These are phyloP conservation scores for Pneumocystis canis DNA, from an alignment of 1,139 yeast species.

Conservation along the genomic window DNA sequence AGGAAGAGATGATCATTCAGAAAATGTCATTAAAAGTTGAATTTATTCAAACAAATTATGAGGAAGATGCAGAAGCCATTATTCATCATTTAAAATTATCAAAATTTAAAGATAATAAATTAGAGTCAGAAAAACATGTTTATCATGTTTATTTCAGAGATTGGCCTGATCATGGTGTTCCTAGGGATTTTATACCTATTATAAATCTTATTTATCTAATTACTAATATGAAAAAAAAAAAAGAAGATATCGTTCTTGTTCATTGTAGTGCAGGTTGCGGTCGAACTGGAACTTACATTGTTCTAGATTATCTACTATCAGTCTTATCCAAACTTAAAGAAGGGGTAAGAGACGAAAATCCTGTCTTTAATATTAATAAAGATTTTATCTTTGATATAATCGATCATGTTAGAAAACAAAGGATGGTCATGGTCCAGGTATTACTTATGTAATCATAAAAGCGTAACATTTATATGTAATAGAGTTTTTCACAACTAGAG, in stretches of 20 bases:
- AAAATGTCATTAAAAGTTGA: not conserved
- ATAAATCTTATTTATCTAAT: conserved; percentile 38
- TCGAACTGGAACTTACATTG: conserved; percentile 60
- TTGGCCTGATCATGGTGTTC: conserved; percentile 78
- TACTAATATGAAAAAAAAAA: not conserved
- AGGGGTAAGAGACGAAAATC: not conserved
- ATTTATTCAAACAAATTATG: not conserved
- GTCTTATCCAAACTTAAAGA: not conserved
- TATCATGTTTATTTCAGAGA: conserved; percentile 54
- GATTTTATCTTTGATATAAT: conserved; percentile 29
- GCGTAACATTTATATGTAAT: conserved; percentile 2
- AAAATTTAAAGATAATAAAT: not conserved
- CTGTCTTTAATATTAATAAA: conserved; percentile 8
- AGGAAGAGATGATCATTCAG: not conserved
- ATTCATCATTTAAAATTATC: conserved; percentile 1
- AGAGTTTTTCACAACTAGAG: not conserved
- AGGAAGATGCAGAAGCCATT: not conserved
- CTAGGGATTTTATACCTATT: conserved; percentile 30
- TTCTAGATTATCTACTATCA: conserved; percentile 14
- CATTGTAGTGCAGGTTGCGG: conserved; percentile 94
- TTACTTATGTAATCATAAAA: not conserved
- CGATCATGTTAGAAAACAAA: conserved; percentile 33
- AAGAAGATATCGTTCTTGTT: conserved; percentile 39
- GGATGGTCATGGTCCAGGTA: conserved; percentile 54
- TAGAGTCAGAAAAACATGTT: conserved; percentile 22